A percentile compares a stretch with the other conserved stretches of the same genome.
phyloP scores from a whole-genome alignment of 1,284 basidiomycete species.

The Ganoderma resinaceum region DNA sequence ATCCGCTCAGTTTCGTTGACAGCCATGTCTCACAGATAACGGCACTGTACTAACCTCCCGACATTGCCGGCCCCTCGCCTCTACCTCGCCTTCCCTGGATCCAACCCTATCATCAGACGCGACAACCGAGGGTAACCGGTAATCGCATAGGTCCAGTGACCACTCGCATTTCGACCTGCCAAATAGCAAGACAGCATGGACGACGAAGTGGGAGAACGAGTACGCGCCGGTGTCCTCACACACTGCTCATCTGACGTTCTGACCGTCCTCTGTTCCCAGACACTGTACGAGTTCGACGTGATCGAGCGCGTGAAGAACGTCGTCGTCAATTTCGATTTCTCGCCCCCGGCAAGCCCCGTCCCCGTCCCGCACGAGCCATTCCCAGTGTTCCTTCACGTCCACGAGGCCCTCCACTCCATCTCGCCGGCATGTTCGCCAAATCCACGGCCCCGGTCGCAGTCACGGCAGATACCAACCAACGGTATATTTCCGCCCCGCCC shows the following conservation, averaged over 20 bases:
- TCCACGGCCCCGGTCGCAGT: slow-evolving; percentile 2
- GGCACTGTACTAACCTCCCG: neutral
- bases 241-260: neutral
- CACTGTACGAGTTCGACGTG: slow-evolving; percentile 22
- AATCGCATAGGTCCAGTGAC: neutral
- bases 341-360: slow-evolving; percentile 2
- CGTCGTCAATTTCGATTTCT: slow-evolving; percentile 11
- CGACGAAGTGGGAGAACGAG: slow-evolving; percentile 20
- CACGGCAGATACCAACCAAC: neutral
- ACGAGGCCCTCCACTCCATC: slow-evolving; percentile 13
- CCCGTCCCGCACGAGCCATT: slow-evolving; percentile 1
- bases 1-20: neutral
- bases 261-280: slow-evolving; percentile 7
- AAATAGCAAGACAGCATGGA: slow-evolving; percentile 14
- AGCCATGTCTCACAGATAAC: neutral
- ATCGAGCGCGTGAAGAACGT: slow-evolving; percentile 19
- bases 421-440: slow-evolving; percentile 9
- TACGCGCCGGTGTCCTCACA: slow-evolving; percentile 6
- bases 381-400: slow-evolving; percentile 6
- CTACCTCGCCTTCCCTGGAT: neutral
- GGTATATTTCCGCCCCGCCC: neutral
- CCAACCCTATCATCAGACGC: neutral
- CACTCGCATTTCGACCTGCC: neutral
- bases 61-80: neutral
- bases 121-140: neutral